Base-by-base conservation (phyloP, 2,329 filamentous ascomycete genomes). In the Cadophora luteo-olivacea region DNA sequence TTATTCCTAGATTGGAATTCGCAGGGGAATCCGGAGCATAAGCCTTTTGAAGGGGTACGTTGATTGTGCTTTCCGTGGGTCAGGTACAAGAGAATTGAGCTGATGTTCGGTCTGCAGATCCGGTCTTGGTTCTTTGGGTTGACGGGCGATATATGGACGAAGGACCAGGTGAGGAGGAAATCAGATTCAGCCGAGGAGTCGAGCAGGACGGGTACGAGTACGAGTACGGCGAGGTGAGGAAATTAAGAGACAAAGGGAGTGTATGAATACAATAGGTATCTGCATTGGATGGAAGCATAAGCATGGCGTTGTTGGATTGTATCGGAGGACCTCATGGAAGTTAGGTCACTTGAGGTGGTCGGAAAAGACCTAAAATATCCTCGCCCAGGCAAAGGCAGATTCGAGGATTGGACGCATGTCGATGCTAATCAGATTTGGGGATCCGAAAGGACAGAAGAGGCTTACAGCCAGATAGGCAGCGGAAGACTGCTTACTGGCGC, bases 1-100 rank as follows among this genome's bases (percentile, higher is more conserved):
- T 79, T 91, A 66, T 91, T 89, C 77, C 84, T 90, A 83, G 87
- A 91, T 71, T 87, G 83, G 83, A 79, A 81, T 29, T 76, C 62
- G n/a, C 65, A 72, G 52, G 76, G 69, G 9, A 66, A 71, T 54
- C 69, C 72, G 32, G 72, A 76, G 11, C 76, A 79, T 3, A 81
- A 83, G 60, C 85, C 85, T 2, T 87, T 88, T 70, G 79, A 84
- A 70, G 81, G 79, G 45, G 85, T 87, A 81, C 72, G 84, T 24
- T 61, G 1, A 7, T n/a, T 14, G n/a, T 49, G n/a, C 9, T 33
- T 36, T 33, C 29, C 5, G 3, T 29, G 5, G 3, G 3, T 29
- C 29, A 29, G 29, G 29, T 29, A 29, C 29, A 29, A 24, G 36
- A 8, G 33, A 6, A 4, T 29, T n/a, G 12, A 61, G 38, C 69